Conservation (phyloP, 768 basidiomycete species). For the Mycena belliarum region DNA sequence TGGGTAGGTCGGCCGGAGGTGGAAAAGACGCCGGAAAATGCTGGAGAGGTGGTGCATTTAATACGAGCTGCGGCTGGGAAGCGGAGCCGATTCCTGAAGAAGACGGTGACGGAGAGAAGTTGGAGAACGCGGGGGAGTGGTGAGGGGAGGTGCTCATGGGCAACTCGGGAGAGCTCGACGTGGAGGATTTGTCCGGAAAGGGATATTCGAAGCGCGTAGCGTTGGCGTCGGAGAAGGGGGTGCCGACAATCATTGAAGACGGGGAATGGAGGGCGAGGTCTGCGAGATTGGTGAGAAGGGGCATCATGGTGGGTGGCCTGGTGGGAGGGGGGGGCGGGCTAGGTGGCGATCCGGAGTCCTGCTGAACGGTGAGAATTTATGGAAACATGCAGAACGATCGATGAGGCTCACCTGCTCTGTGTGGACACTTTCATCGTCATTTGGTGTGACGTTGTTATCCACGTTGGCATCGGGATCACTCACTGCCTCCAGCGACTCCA, state of each 20-base stretch:
- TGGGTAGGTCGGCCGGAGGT: conserved; percentile 14
- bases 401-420: conserved; percentile 2
- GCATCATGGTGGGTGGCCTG: conserved; percentile 7
- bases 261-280: conserved; percentile 18
- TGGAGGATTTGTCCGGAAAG: conserved; percentile 14
- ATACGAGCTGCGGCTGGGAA: conserved; percentile 17
- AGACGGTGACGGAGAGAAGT: conserved; percentile 13
- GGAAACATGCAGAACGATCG: not conserved
- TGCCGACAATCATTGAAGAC: conserved; percentile 19
- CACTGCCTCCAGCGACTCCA: conserved; percentile 8
- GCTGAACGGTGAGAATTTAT: not conserved
- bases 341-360: not conserved
- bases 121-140: conserved; percentile 15
- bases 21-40: conserved; percentile 21
- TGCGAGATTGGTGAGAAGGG: conserved; percentile 14
- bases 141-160: not conserved
- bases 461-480: conserved; percentile 14
- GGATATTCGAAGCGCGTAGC: conserved; percentile 22
- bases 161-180: conserved; percentile 2
- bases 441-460: conserved; percentile 14
- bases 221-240: conserved; percentile 17
- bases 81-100: conserved; percentile 1
- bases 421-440: conserved; percentile 12
- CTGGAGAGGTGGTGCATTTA: conserved; percentile 18
- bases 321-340: not conserved